Conservation (phyloP, 192 early-diverging fungal genomes). For the Backusella tuberculispora region DNA sequence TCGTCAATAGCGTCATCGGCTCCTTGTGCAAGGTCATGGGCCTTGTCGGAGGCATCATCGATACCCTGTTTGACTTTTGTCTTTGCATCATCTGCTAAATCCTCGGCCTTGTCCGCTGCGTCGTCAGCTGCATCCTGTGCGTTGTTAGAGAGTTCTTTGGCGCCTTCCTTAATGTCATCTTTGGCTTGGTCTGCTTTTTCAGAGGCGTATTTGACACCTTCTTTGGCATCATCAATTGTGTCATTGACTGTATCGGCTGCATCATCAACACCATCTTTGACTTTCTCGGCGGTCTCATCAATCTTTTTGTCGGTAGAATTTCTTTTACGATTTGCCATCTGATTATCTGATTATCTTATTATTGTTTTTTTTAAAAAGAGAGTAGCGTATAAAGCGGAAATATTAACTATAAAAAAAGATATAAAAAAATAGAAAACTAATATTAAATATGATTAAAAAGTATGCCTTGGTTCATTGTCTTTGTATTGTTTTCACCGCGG, state of each 20-base stretch:
- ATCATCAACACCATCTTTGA: conserved; percentile 1
- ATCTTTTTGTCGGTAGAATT: neutral
- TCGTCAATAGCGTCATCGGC: neutral
- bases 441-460: neutral
- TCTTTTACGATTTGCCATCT: neutral
- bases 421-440: neutral
- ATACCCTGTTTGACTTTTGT: neutral
- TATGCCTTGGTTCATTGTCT: no score
- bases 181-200: neutral
- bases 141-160: neutral
- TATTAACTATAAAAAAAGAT: no score
- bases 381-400: no score
- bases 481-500: neutral
- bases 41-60: neutral
- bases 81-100: neutral
- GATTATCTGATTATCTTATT: neutral
- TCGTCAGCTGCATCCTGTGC: neutral
- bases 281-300: neutral
- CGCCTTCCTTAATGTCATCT: neutral
- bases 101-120: neutral
- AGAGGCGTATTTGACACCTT: neutral
- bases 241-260: neutral
- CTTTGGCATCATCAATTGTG: neutral
- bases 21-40: neutral
- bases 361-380: neutral